These are phyloP conservation scores for Lachancea cidri DNA, from an alignment of 805 yeast species.

Conservation along the genomic window DNA sequence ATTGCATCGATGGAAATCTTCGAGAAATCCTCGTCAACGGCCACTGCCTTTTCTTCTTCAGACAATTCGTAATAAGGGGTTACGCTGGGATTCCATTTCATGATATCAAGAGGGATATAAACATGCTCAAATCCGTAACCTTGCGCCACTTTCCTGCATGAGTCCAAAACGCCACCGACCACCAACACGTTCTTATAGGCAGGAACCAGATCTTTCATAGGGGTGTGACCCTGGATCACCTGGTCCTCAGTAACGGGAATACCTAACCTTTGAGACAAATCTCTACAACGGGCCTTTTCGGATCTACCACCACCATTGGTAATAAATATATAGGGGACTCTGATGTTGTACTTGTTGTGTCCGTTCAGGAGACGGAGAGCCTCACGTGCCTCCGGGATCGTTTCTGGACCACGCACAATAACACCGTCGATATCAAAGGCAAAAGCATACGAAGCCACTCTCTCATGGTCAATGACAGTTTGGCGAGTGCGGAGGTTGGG, in stretches of 20 bases:
- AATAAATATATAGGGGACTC: slow-evolving; percentile 77
- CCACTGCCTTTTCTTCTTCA: slow-evolving; percentile 58
- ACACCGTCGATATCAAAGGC: slow-evolving; percentile 95
- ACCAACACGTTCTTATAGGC: slow-evolving; percentile 70
- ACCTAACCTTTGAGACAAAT: slow-evolving; percentile 56
- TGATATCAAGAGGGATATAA: slow-evolving; percentile 73
- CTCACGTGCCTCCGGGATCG: slow-evolving; percentile 72
- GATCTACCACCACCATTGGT: slow-evolving; percentile 93
- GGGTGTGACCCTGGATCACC: slow-evolving; percentile 90
- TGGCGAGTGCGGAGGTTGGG: slow-evolving; percentile 26
- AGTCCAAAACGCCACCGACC: slow-evolving; percentile 85
- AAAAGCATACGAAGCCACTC: slow-evolving; percentile 81
- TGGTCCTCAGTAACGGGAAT: slow-evolving; percentile 65
- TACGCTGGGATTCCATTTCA: slow-evolving; percentile 84
- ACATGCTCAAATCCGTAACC: slow-evolving; percentile 81
- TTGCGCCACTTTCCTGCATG: slow-evolving; percentile 76
- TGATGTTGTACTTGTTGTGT: slow-evolving; percentile 67
- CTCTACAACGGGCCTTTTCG: slow-evolving; percentile 67
- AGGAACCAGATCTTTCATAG: slow-evolving; percentile 76
- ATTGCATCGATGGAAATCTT: slow-evolving; percentile 71
- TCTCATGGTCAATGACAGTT: slow-evolving; percentile 55
- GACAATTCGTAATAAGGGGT: slow-evolving; percentile 77
- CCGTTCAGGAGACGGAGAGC: slow-evolving; percentile 74
- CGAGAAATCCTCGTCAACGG: slow-evolving; percentile 56
- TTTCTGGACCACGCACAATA: slow-evolving; percentile 75